Evolutionary conservation across 2,329 filamentous ascomycete species (phyloP).

Genomic region (Aspergillus sp.): DNA sequence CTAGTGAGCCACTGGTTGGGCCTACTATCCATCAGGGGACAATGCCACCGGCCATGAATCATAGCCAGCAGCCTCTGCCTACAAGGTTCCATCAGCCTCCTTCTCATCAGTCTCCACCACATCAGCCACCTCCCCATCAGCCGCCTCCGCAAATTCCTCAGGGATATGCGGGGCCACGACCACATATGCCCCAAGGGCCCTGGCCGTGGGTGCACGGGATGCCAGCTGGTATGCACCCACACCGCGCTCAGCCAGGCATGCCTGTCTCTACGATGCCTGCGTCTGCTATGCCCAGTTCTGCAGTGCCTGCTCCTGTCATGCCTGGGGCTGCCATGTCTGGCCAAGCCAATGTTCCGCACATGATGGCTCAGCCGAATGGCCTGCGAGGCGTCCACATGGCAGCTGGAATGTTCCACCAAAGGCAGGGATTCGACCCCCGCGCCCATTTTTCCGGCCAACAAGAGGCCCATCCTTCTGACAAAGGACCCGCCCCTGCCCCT

Average conservation of each 20-base stretch:
- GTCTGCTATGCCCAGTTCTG: not conserved
- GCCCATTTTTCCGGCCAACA: not conserved
- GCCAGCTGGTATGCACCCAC: not conserved
- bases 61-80: conserved; percentile 14
- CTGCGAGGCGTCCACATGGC: not conserved
- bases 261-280: not conserved
- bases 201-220: conserved; percentile 2
- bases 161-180: conserved; percentile 7
- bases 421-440: conserved; percentile 1
- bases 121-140: not conserved
- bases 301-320: not conserved
- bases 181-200: conserved; percentile 4
- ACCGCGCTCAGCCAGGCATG: not conserved
- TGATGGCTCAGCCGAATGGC: conserved; percentile 6
- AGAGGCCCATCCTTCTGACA: not conserved
- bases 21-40: conserved; percentile 7
- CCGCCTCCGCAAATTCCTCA: conserved; percentile 5
- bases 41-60: conserved; percentile 9
- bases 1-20: not conserved
- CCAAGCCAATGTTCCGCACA: conserved; percentile 1
- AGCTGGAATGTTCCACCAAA: conserved; percentile 1
- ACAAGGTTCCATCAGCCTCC: conserved; percentile 8
- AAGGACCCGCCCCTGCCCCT: not conserved
- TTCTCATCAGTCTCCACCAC: conserved; percentile 1
- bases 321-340: not conserved